Evolutionary conservation across 768 basidiomycete genomes (phyloP).

Genomic region (Auricularia heimuer): DNA sequence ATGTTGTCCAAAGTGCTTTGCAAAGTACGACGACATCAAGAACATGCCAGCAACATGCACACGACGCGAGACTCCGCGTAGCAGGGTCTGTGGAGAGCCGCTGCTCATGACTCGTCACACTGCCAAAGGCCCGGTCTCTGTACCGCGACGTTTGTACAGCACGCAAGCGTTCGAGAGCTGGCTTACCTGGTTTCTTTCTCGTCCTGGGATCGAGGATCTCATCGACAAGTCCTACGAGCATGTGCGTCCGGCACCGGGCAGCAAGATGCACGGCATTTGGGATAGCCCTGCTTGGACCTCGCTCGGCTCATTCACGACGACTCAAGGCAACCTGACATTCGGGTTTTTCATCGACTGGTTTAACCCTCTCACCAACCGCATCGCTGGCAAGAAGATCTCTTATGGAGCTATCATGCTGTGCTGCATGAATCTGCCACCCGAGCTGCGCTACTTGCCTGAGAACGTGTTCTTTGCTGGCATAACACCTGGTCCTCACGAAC

Average conservation of each 20-base stretch:
- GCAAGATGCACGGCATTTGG: neutral
- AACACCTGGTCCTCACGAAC: conserved; percentile 32
- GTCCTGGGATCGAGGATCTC: neutral
- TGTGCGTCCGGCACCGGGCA: neutral
- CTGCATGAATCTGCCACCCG: conserved; percentile 28
- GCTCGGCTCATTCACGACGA: neutral
- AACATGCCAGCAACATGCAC: neutral
- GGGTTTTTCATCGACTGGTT: conserved; percentile 27
- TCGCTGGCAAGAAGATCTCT: conserved; percentile 18
- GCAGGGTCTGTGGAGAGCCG: neutral
- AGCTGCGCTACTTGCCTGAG: conserved; percentile 25
- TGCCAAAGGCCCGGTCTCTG: neutral
- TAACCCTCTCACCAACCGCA: conserved; percentile 25
- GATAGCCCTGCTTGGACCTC: neutral
- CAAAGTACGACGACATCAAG: neutral
- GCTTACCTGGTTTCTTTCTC: neutral
- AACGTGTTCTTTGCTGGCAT: conserved; percentile 35
- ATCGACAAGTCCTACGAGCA: neutral
- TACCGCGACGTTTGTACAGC: neutral
- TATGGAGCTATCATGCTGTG: conserved; percentile 23
- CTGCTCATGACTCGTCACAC: neutral
- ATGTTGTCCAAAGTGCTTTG: neutral
- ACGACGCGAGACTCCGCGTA: neutral
- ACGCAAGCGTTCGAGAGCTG: neutral
- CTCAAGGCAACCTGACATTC: conserved; percentile 11